Base-by-base conservation (phyloP, 306 rosid genomes). In the Pterocarpus macrocarpus region DNA sequence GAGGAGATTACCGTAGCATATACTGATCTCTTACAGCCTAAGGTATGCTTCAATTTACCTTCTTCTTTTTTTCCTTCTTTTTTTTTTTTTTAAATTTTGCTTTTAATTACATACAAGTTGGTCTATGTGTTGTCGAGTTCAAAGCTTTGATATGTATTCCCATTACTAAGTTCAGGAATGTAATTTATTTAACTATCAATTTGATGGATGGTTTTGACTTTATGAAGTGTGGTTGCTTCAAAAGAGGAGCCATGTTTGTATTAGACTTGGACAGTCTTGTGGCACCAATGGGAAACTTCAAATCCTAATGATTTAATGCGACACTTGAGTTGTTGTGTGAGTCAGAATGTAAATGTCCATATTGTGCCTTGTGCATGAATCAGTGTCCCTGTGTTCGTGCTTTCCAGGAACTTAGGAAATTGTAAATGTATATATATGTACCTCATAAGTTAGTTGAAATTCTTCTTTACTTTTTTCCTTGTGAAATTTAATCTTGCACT, bases 11-110 rank as follows among this genome's bases (percentile, higher is more conserved):
- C 97, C 68, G 83, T 94, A 15, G 81, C 97, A 33, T 92, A 94
- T 74, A 89, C 93, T 4, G 97, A 94, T 77, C 85, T 92, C 75
- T 80, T 92, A 86, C 97, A 88, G 81, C 85, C 97, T 55, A 92
- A 89, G 92, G 97, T 94, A 77, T 85, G 86, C 47, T 38, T 63
- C 74, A 22, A 50, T 11, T 75, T 63, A 22, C 28, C 28, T 22
- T 22, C 28, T 22, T 22, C n/a, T n/a, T 22, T 22, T 22, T 22
- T 22, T 22, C 28, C 28, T 22, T n/a, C n/a, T n/a, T n/a, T n/a
- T n/a, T n/a, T n/a, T n/a, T n/a, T 22, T 22, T 22, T 22, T 22
- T 22, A 22, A 22, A 22, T 0, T 36, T 30, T 35, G 14, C 8
- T 2, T 35, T 53, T 70, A 45, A 35, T 44, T 36, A 15, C 39